Evolutionary conservation across 2,329 filamentous ascomycete genomes (phyloP).

Genomic region (Coniella lustricola): DNA sequence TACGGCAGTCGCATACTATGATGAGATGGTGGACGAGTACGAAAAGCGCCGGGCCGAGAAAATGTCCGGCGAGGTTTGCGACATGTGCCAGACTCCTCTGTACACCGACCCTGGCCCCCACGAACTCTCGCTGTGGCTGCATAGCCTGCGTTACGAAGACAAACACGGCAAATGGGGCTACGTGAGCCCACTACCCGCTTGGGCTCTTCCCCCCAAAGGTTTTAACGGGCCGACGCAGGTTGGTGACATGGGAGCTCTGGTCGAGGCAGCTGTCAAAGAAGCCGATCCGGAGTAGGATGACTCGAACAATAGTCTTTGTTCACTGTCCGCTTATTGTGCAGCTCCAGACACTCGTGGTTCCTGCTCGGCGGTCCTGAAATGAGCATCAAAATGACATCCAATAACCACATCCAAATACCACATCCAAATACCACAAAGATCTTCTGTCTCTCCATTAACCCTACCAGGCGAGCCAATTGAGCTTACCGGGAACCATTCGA

Average conservation of each 20-base stretch:
- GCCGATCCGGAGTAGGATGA: constrained; percentile 33
- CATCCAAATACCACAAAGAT: too few relatives aligned
- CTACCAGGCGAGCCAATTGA: too few relatives aligned
- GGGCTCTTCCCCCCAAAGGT: constrained; percentile 76
- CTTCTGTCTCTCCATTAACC: too few relatives aligned
- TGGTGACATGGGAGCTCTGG: constrained; percentile 51
- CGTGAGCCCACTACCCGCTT: constrained; percentile 72
- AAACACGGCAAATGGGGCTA: constrained; percentile 80
- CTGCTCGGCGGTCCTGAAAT: not conserved
- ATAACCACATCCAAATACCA: too few relatives aligned
- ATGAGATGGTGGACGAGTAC: constrained; percentile 87
- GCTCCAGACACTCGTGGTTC: not conserved
- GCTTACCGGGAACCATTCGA: too few relatives aligned
- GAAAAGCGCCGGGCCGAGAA: constrained; percentile 87
- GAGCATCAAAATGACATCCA: too few relatives aligned
- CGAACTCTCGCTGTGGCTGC: constrained; percentile 88
- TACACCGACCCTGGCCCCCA: constrained; percentile 90
- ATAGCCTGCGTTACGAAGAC: constrained; percentile 86
- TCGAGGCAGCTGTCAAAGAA: constrained; percentile 43
- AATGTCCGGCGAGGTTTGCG: constrained; percentile 78
- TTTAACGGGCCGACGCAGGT: constrained; percentile 64
- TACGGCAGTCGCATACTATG: constrained; percentile 85
- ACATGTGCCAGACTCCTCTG: constrained; percentile 75
- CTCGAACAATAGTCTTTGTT: not conserved
- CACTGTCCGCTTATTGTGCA: not conserved